These are phyloP conservation scores for Boletus reticuloceps DNA, from an alignment of 768 basidiomycete genomes.

Conservation along the genomic window DNA sequence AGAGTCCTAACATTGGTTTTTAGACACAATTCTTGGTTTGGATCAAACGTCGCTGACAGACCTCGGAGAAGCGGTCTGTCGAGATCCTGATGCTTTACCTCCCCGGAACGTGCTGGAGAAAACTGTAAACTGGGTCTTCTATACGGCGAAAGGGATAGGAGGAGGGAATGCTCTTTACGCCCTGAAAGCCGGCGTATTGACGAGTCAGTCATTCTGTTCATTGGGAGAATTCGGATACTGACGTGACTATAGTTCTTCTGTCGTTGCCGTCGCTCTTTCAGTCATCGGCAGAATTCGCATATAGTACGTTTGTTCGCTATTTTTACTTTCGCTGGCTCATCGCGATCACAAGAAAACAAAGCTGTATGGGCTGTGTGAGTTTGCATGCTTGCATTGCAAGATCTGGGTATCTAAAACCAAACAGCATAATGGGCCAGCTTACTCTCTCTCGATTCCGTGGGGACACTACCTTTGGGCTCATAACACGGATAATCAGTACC, in stretches of 20 bases:
- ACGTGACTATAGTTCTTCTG: conserved; percentile 44
- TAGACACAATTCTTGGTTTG: conserved; percentile 59
- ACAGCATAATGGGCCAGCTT: conserved; percentile 72
- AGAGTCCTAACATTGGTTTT: not conserved
- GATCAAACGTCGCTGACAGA: conserved; percentile 42
- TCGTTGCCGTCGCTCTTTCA: conserved; percentile 58
- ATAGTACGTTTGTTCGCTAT: conserved; percentile 38
- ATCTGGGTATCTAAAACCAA: not conserved
- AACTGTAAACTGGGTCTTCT: conserved; percentile 46
- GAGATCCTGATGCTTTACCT: conserved; percentile 76
- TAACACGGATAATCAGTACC: conserved; percentile 60
- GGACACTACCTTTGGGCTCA: conserved; percentile 67
- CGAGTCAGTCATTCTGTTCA: conserved; percentile 38
- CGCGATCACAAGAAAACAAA: conserved; percentile 45
- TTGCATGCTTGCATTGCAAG: not conserved
- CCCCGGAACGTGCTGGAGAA: conserved; percentile 59
- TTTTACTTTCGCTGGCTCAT: conserved; percentile 2
- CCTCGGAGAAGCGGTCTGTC: conserved; percentile 51
- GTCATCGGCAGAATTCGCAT: conserved; percentile 55
- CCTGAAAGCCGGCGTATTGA: conserved; percentile 66
- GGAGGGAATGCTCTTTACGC: conserved; percentile 67
- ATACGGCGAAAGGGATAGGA: conserved; percentile 37
- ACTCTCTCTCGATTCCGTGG: conserved; percentile 71
- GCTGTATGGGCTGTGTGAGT: conserved; percentile 72
- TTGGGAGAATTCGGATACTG: not conserved